Percentiles rank a stretch among this genome's conserved stretches.
phyloP scores from a whole-genome alignment of 176 grass and related monocot genomes.

The Zea mays region DNA sequence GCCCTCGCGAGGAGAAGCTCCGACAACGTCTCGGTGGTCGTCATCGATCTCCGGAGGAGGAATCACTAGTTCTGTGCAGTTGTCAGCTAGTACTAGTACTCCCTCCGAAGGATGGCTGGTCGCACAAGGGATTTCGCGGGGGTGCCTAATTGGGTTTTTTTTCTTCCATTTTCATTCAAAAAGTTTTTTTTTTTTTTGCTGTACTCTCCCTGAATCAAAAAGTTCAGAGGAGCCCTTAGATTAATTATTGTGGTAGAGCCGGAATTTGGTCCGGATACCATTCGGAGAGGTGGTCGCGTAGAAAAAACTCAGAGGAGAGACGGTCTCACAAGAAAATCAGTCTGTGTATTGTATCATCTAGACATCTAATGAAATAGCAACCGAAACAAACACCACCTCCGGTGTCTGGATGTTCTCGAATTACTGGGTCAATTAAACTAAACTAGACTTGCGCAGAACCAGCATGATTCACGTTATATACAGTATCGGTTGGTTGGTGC shows the following conservation, averaged over 20 bases:
- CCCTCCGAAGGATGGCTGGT: neutral
- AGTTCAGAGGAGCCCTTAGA: constrained; percentile 45
- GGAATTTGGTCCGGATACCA: constrained; percentile 36
- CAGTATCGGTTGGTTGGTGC: too few relatives aligned
- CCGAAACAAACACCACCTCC: too few relatives aligned
- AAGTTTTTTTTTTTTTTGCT: neutral
- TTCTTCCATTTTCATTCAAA: neutral
- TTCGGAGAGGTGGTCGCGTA: neutral
- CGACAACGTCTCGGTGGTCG: constrained; percentile 79
- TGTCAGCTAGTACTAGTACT: neutral
- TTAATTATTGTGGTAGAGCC: constrained; percentile 10
- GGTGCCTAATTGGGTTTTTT: neutral
- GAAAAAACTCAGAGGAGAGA: too few relatives aligned
- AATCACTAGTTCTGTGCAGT: neutral
- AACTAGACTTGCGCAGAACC: too few relatives aligned
- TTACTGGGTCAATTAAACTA: too few relatives aligned
- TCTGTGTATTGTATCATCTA: too few relatives aligned
- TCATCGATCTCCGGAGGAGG: constrained; percentile 56
- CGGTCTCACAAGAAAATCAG: too few relatives aligned
- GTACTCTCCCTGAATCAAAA: constrained; percentile 45
- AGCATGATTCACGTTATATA: neutral
- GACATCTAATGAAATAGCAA: too few relatives aligned
- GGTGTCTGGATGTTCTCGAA: too few relatives aligned
- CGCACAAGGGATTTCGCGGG: neutral
- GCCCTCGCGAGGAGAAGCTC: constrained; percentile 67